A percentile compares a stretch with the other conserved stretches of the same genome.
Conservation (phyloP, 345 rosid genomes). For the Syzygium aqueum region DNA sequence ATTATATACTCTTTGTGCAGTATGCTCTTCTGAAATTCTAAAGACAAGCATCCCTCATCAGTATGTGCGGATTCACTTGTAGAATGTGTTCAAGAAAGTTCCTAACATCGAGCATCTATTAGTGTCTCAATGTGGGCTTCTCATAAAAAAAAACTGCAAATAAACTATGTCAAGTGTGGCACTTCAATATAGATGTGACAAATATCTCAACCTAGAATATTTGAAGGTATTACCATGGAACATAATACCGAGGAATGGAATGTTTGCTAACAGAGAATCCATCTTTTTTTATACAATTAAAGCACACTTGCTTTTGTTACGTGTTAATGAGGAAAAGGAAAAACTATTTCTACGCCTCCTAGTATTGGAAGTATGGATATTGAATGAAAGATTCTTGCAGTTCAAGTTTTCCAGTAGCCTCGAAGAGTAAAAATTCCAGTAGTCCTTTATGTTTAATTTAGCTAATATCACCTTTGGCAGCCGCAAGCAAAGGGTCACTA, state of each 20-base stretch:
- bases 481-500: background rate
- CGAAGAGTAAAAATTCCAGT: background rate
- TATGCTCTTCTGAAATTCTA: background rate
- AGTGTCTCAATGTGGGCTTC: background rate
- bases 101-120: background rate
- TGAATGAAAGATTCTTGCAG: background rate
- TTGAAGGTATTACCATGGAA: background rate
- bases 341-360: background rate
- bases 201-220: background rate
- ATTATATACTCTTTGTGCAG: background rate
- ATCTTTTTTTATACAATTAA: background rate
- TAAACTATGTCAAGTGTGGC: background rate
- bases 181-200: background rate
- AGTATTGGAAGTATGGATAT: background rate
- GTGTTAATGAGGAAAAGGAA: background rate
- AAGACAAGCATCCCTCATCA: background rate
- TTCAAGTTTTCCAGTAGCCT: background rate
- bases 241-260: background rate
- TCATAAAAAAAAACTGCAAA: background rate
- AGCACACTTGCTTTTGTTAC: background rate
- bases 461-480: background rate
- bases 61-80: background rate
- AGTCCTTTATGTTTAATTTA: background rate
- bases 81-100: background rate
- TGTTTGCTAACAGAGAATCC: background rate